Evolutionary conservation across 2,329 filamentous ascomycete species (phyloP).

Genomic region (Cytospora mali): DNA sequence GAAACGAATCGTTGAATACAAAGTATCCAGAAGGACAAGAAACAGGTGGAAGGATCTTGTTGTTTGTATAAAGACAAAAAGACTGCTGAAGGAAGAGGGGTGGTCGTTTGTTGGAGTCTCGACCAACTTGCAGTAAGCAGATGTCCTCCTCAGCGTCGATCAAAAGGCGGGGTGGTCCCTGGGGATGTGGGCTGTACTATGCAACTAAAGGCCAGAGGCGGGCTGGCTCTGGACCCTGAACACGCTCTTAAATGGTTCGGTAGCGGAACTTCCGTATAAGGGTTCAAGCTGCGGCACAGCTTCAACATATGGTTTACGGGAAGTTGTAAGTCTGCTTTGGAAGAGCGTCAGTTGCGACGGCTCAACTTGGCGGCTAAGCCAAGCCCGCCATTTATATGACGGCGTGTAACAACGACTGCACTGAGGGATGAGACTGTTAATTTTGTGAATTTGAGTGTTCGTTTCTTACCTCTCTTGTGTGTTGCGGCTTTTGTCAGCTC

Average conservation of each 20-base stretch:
- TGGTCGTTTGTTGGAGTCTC: neutral
- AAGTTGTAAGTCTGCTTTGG: too few species aligned
- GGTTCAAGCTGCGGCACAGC: too few species aligned
- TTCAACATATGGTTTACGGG: too few species aligned
- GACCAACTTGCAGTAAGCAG: slow-evolving; percentile 14
- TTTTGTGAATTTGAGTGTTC: neutral
- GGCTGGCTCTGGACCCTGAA: slow-evolving; percentile 5
- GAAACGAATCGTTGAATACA: neutral
- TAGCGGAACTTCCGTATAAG: neutral
- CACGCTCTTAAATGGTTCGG: neutral
- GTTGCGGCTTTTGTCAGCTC: neutral
- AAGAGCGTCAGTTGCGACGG: neutral
- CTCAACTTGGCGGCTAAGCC: neutral
- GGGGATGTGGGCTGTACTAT: slow-evolving; percentile 7
- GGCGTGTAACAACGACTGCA: too few species aligned
- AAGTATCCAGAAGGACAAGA: neutral
- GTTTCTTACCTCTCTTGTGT: neutral
- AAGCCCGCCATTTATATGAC: neutral
- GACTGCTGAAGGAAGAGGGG: slow-evolving; percentile 28
- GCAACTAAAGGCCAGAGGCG: too few species aligned
- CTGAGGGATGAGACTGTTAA: too few species aligned
- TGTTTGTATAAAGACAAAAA: too few species aligned
- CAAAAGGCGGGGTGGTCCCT: slow-evolving; percentile 25
- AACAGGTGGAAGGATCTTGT: neutral
- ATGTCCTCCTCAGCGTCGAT: slow-evolving; percentile 16